Percentiles rank a stretch among this genome's conserved stretches.
phyloP scores from a whole-genome alignment of 257 asterid genomes.

The Petrea volubilis region DNA sequence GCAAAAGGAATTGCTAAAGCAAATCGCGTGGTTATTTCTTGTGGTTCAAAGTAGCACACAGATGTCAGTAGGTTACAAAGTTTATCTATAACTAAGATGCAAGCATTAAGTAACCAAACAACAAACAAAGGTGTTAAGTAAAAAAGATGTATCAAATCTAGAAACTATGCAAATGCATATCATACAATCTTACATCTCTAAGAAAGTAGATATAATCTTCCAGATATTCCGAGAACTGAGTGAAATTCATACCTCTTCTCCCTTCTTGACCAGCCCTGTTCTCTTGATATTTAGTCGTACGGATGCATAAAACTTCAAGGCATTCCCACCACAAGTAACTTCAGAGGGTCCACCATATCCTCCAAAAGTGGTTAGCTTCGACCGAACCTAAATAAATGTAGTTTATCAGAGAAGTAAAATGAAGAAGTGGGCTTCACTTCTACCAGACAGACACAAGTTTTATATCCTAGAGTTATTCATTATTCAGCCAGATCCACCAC shows the following conservation, averaged over 20 bases:
- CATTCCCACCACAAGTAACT: conserved; percentile 99
- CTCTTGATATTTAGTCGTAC: conserved; percentile 86
- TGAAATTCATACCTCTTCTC: conserved; percentile 69
- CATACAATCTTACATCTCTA: background rate
- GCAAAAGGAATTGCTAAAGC: background rate
- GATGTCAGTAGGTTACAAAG: background rate
- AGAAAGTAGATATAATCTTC: background rate
- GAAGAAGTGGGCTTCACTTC: background rate
- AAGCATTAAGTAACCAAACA: background rate
- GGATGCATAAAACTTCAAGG: conserved; percentile 95
- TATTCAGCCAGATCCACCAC: background rate
- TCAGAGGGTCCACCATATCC: conserved; percentile 89
- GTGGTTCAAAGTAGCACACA: background rate
- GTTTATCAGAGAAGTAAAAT: conserved; percentile 19
- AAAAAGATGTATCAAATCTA: background rate
- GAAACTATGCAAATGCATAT: background rate
- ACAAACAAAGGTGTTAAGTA: background rate
- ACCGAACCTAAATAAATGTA: conserved; percentile 58
- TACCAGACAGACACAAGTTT: background rate
- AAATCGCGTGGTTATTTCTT: background rate
- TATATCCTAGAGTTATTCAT: background rate
- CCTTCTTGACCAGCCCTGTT: conserved; percentile 81
- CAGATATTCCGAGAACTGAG: background rate
- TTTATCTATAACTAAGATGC: background rate
- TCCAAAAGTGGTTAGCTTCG: conserved; percentile 74